Evolutionary conservation across 2,329 filamentous ascomycete species (phyloP), one percentile per base, ranked within the genome.

Genomic region (Cryphonectria carpinicola): DNA sequence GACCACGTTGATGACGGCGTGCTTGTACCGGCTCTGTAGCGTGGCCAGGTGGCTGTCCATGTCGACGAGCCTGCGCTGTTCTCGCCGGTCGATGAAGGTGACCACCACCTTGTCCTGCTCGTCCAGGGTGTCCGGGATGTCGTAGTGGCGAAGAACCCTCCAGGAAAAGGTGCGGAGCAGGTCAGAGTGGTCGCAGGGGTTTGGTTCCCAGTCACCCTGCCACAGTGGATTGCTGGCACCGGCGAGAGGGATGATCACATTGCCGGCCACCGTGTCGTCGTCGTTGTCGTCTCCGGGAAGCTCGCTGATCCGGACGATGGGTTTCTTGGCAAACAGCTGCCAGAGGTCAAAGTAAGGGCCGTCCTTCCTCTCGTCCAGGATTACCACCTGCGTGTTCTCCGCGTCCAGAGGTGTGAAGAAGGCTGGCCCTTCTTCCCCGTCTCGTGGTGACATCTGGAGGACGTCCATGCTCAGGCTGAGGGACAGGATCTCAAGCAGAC

Each of bases 211-310:
- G 71, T 83, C 81, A n/a, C 78, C 80, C 28, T 66, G 65, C 82
- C 82, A 84, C 25, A 82, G 72, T 0, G 82, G 81, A 71, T 82
- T 84, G 74, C 78, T 79, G 28, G 76, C 80, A 60, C 82, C 82
- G 14, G 82, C 75, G 4, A 84, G 74, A 1, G 82, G 82, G 28
- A 84, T 71, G 67, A 84, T 79, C 46, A 83, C 43, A 67, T 80
- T 79, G 61, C 76, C 73, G 25, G 43, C 25, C 49, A 81, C 75
- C 6, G 67, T 56, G 35, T 80, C 63, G 32, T 17, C 37, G 37
- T 39, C 32, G 32, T 32, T 3, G 28, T 32, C 32, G 32, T 32
- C 37, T 39, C 8, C 22, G 11, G 65, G 37, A 2, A 66, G 65
- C 49, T 66, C 49, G 28, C 5, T n/a, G 11, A 58, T 32, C 1